These are phyloP conservation scores for Beta lomatogona DNA, from an alignment of 179 eudicot species.

Conservation along the genomic window DNA sequence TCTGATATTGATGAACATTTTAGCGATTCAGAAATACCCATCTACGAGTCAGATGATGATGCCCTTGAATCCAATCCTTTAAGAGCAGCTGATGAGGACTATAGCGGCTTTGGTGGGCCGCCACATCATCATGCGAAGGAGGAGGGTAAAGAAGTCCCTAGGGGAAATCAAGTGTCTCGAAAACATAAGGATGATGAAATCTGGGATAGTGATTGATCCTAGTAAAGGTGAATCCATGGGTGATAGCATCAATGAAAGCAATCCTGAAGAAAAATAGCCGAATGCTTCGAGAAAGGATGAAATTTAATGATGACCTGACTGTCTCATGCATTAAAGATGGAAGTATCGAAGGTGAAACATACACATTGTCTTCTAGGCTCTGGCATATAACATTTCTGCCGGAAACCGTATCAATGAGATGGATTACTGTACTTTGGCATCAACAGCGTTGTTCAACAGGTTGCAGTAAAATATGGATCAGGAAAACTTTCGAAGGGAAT, in stretches of 20 bases:
- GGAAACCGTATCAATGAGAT: background rate
- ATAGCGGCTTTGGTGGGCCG: constrained; percentile 29
- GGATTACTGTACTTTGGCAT: background rate
- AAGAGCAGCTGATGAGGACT: constrained; percentile 38
- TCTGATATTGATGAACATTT: constrained; percentile 37
- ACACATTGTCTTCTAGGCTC: background rate
- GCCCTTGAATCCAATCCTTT: constrained; percentile 35
- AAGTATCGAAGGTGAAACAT: background rate
- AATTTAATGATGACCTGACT: background rate
- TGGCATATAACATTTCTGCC: background rate
- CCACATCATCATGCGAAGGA: constrained; percentile 29
- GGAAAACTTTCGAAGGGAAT: background rate
- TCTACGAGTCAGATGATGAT: constrained; percentile 48
- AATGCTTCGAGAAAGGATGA: background rate
- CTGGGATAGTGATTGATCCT: constrained; percentile 78
- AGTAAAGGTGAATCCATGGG: background rate
- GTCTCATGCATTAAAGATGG: constrained; percentile 11
- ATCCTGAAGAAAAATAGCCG: background rate
- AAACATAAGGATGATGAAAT: constrained; percentile 57
- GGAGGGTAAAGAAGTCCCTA: constrained; percentile 20
- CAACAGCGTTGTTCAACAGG: background rate
- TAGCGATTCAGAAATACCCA: constrained; percentile 46
- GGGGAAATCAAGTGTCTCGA: constrained; percentile 24
- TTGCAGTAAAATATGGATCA: background rate
- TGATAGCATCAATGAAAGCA: background rate